Conservation (phyloP, 345 rosid species). For the Barbarea vulgaris region DNA sequence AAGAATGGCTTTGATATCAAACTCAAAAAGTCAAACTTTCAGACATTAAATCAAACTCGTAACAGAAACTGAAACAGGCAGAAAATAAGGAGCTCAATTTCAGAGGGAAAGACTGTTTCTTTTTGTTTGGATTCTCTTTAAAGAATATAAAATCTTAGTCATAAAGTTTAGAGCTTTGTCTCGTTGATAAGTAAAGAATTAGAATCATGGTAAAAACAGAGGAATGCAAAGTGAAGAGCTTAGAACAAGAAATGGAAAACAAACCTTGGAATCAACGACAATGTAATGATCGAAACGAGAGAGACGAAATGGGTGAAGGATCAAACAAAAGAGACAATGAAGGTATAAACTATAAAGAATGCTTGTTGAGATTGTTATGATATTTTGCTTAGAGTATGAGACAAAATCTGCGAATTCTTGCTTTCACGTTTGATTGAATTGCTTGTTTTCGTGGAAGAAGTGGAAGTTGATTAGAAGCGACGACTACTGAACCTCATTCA, state of each 20-base stretch:
- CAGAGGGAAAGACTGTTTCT: neutral
- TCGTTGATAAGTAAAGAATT: constrained; percentile 1
- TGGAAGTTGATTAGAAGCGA: constrained; percentile 41
- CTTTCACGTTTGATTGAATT: constrained; percentile 40
- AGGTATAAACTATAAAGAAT: constrained; percentile 19
- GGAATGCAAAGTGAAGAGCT: neutral
- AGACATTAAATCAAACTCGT: neutral
- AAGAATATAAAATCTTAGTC: constrained; percentile 1
- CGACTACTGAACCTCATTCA: constrained; percentile 20
- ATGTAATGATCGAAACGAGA: neutral
- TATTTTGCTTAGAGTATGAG: constrained; percentile 27
- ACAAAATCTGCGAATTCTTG: constrained; percentile 15
- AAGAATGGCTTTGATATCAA: constrained; percentile 13
- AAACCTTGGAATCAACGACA: constrained; percentile 16
- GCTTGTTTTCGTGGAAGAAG: constrained; percentile 41
- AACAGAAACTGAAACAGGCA: neutral
- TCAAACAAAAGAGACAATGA: neutral
- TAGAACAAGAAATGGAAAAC: neutral
- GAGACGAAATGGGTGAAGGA: constrained; percentile 17
- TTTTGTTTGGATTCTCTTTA: neutral
- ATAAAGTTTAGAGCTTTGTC: constrained; percentile 10
- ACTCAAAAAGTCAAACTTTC: neutral
- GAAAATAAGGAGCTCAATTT: neutral
- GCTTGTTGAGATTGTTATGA: neutral
- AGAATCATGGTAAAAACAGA: neutral